Percentiles rank a stretch among this genome's conserved stretches.
Evolutionary conservation across 441 rosid genomes (phyloP).

Genomic region (Heliophila coronopifolia): DNA sequence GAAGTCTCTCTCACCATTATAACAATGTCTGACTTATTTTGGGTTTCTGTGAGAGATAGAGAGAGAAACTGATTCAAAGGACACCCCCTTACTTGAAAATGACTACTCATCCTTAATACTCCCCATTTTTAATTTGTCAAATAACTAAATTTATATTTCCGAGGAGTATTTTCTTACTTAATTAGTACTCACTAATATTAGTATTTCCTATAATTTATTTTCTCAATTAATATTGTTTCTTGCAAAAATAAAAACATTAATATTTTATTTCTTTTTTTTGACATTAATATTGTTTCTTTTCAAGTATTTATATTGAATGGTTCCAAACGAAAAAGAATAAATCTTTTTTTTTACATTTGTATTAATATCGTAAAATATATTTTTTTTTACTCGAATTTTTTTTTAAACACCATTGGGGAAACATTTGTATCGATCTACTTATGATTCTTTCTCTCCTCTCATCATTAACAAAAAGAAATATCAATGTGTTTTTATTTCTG

Average conservation of each 20-base stretch:
- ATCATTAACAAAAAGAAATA: constrained; percentile 7
- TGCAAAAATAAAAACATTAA: too few relatives aligned
- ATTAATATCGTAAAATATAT: constrained; percentile 16
- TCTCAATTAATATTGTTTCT: too few relatives aligned
- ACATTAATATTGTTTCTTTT: too few relatives aligned
- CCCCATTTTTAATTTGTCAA: constrained; percentile 43
- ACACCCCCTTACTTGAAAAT: constrained; percentile 48
- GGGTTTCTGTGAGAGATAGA: constrained; percentile 39
- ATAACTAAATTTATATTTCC: constrained; percentile 9
- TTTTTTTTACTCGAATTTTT: constrained; percentile 39
- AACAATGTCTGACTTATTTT: constrained; percentile 75
- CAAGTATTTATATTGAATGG: too few relatives aligned
- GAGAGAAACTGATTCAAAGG: constrained; percentile 79
- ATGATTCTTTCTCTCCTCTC: constrained; percentile 20
- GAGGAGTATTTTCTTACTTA: too few relatives aligned
- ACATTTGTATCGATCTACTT: constrained; percentile 32
- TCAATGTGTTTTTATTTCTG: background rate
- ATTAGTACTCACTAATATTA: too few relatives aligned
- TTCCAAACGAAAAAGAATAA: constrained; percentile 3
- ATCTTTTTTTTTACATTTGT: background rate
- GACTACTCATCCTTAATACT: constrained; percentile 72
- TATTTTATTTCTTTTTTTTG: too few relatives aligned
- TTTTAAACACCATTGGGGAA: constrained; percentile 41
- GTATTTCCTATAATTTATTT: too few relatives aligned
- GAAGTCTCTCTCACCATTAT: constrained; percentile 72